phyloP scores from a whole-genome alignment of 208 protist genomes.

The Trypanosoma rangeli region DNA sequence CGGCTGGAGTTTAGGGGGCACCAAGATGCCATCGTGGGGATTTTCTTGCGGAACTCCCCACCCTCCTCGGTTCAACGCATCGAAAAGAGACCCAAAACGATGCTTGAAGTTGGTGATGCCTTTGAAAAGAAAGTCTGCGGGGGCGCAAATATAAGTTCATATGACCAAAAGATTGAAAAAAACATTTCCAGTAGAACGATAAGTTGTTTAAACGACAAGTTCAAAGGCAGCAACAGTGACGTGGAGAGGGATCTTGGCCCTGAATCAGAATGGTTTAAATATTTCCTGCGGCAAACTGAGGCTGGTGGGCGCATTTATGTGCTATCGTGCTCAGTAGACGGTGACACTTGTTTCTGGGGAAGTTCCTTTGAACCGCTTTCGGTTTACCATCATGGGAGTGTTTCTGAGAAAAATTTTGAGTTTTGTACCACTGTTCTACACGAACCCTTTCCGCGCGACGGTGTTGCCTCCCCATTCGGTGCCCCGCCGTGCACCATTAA shows the following conservation, averaged over 20 bases:
- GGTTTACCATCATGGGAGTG: not conserved
- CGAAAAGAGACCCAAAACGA: not conserved
- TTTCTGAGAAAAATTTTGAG: not conserved
- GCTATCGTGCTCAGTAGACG: conserved; percentile 19
- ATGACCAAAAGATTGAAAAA: not conserved
- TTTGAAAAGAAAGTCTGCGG: not conserved
- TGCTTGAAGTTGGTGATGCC: not conserved
- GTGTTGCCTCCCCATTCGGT: conserved; percentile 6
- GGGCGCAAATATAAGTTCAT: not conserved
- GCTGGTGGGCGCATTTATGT: not conserved
- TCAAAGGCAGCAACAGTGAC: not conserved
- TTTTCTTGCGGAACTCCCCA: conserved; percentile 13
- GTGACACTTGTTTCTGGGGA: conserved; percentile 19
- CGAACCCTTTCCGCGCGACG: not conserved
- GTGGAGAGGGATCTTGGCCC: not conserved
- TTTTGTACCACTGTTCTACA: conserved; percentile 9
- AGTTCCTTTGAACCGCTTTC: conserved; percentile 9
- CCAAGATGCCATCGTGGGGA: conserved; percentile 30
- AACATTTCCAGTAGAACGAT: not conserved
- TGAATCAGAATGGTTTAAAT: not conserved
- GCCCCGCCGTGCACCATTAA: not conserved
- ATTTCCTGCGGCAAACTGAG: not conserved
- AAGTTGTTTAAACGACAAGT: not conserved
- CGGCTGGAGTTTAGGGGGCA: conserved; percentile 28
- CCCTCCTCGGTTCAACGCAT: not conserved